Percentiles rank a stretch among this genome's conserved stretches.
These are phyloP conservation scores for Phialophora verrucosa DNA, from an alignment of 2,329 filamentous ascomycete genomes.

Conservation along the genomic window DNA sequence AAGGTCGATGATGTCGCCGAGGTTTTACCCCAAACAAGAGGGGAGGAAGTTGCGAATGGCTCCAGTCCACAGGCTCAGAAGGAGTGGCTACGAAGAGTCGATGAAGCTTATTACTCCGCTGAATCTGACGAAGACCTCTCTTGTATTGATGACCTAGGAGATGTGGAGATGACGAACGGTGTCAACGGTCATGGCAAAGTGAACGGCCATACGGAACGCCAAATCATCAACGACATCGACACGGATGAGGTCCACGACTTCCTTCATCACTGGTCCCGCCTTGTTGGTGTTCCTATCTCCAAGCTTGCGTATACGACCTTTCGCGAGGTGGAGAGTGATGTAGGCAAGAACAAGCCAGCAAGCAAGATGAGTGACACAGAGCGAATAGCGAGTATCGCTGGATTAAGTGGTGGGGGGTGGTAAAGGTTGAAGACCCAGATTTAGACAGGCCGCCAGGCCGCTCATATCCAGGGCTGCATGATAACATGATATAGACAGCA, in stretches of 20 bases:
- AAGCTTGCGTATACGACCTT: slow-evolving; percentile 85
- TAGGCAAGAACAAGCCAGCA: slow-evolving; percentile 69
- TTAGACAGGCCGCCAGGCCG: not conserved
- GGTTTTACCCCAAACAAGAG: slow-evolving; percentile 35
- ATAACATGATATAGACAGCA: not conserved
- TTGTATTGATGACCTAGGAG: slow-evolving; percentile 40
- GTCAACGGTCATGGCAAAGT: slow-evolving; percentile 36
- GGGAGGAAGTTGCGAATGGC: slow-evolving; percentile 36
- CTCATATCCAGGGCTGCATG: not conserved
- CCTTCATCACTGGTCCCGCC: slow-evolving; percentile 75
- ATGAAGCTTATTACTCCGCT: slow-evolving; percentile 87
- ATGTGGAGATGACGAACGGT: slow-evolving; percentile 37
- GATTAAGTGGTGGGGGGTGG: slow-evolving; percentile 93
- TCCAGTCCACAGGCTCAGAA: slow-evolving; percentile 74
- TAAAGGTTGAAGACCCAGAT: slow-evolving; percentile 47
- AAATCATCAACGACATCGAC: slow-evolving; percentile 67
- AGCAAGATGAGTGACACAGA: slow-evolving; percentile 70
- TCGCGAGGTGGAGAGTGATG: slow-evolving; percentile 90
- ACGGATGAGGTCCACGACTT: slow-evolving; percentile 66
- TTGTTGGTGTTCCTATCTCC: slow-evolving; percentile 72
- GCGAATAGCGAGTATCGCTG: slow-evolving; percentile 83
- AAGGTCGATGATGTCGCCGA: slow-evolving; percentile 77
- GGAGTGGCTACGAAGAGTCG: slow-evolving; percentile 78
- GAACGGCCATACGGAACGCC: slow-evolving; percentile 41
- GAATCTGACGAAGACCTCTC: slow-evolving; percentile 60